Percentiles rank a stretch among this genome's conserved stretches.
Evolutionary conservation across 2,329 filamentous ascomycete species (phyloP).

Genomic region (Xylariaceae sp.): DNA sequence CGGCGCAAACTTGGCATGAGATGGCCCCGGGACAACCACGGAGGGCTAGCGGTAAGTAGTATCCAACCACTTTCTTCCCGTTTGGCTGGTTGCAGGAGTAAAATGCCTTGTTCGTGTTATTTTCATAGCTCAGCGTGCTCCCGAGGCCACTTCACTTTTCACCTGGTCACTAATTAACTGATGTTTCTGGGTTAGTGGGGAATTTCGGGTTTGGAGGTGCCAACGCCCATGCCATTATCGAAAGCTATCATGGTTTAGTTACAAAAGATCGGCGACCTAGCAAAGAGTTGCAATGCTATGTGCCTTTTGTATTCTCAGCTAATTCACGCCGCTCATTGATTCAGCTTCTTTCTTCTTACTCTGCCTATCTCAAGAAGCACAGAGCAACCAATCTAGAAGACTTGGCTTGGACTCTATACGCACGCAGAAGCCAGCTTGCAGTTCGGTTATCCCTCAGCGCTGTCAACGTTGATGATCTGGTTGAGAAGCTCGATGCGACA

Average conservation of each 20-base stretch:
- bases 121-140: no score
- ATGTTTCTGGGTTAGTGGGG: no score
- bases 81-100: no score
- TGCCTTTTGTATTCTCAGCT: slow-evolving; percentile 16
- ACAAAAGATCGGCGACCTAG: neutral
- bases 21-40: slow-evolving; percentile 37
- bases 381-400: neutral
- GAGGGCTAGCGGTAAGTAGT: no score
- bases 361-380: neutral
- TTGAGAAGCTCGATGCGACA: neutral
- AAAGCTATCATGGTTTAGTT: no score
- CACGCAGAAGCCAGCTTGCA: neutral
- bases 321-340: neutral
- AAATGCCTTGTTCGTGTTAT: no score
- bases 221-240: slow-evolving; percentile 15
- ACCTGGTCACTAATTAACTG: no score
- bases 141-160: no score
- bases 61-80: no score
- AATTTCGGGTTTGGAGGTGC: slow-evolving; percentile 16
- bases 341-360: neutral
- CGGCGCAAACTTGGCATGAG: slow-evolving; percentile 28
- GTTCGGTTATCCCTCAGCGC: neutral
- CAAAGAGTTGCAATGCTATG: neutral
- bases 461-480: neutral
- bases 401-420: slow-evolving; percentile 11